phyloP scores from a whole-genome alignment of 306 rosid genomes.

The Crataegus laevigata region DNA sequence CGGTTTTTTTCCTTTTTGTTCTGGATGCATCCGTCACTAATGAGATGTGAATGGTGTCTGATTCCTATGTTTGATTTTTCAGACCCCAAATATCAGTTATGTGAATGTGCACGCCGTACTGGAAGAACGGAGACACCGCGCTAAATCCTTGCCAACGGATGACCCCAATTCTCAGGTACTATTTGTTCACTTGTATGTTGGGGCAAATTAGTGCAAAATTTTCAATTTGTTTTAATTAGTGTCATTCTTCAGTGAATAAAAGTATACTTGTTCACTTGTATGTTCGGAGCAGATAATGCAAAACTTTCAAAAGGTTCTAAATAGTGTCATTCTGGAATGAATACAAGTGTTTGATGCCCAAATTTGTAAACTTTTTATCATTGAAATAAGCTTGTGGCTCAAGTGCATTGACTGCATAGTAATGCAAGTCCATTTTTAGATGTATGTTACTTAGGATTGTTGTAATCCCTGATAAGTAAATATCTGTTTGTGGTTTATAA shows the following conservation, averaged over 20 bases:
- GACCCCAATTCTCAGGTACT: conserved; percentile 38
- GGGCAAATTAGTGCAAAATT: neutral
- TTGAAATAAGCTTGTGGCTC: neutral
- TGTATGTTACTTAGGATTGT: neutral
- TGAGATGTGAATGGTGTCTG: neutral
- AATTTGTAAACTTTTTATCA: too few relatives aligned
- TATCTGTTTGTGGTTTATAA: neutral
- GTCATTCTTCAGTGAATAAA: neutral
- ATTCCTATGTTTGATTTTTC: conserved; percentile 10
- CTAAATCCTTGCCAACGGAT: conserved; percentile 51
- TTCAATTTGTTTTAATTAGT: neutral
- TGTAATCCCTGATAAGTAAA: conserved; percentile 5
- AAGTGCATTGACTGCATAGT: too few relatives aligned
- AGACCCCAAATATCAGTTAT: conserved; percentile 93
- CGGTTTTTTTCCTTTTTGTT: neutral
- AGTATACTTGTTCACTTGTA: neutral
- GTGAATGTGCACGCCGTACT: conserved; percentile 89
- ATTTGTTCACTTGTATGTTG: neutral
- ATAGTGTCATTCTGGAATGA: neutral
- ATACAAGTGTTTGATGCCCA: neutral
- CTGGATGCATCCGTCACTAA: neutral
- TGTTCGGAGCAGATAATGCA: neutral
- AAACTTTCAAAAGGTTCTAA: neutral
- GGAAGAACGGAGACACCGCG: conserved; percentile 78
- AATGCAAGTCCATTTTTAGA: neutral